phyloP scores from a whole-genome alignment of 75 land plant species.

The Cryptomeria japonica region DNA sequence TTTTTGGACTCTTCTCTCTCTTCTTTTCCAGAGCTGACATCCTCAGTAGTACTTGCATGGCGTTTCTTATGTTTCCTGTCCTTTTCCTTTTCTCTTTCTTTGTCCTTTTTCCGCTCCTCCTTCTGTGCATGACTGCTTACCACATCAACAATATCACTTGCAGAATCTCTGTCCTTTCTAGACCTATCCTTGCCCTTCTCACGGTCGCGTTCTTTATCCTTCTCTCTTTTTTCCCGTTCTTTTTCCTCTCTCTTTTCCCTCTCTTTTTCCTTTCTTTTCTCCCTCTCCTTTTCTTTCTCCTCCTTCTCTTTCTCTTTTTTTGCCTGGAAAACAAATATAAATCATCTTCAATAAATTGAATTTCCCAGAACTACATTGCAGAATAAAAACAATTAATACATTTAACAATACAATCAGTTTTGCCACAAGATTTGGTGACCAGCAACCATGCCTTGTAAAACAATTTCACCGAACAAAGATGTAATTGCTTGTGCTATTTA shows the following conservation, averaged over 20 bases:
- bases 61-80: constrained; percentile 80
- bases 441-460: not conserved
- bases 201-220: constrained; percentile 53
- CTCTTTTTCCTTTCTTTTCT: not conserved
- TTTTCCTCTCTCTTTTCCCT: constrained; percentile 20
- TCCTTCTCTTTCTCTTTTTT: constrained; percentile 43
- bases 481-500: not conserved
- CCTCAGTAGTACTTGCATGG: constrained; percentile 69
- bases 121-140: constrained; percentile 46
- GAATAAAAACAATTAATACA: not conserved
- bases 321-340: constrained; percentile 30
- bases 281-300: constrained; percentile 19
- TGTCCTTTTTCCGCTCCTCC: constrained; percentile 63
- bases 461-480: not conserved
- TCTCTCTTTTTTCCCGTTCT: constrained; percentile 47
- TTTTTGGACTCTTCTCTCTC: constrained; percentile 81
- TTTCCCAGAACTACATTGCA: not conserved
- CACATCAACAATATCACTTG: constrained; percentile 52
- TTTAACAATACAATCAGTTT: not conserved
- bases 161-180: constrained; percentile 49
- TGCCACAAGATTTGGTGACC: not conserved
- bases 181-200: constrained; percentile 62
- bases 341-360: not conserved
- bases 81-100: constrained; percentile 66
- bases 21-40: constrained; percentile 66